phyloP scores from a whole-genome alignment of 352 stramenopile genomes.

The Phytophthora foliorum region DNA sequence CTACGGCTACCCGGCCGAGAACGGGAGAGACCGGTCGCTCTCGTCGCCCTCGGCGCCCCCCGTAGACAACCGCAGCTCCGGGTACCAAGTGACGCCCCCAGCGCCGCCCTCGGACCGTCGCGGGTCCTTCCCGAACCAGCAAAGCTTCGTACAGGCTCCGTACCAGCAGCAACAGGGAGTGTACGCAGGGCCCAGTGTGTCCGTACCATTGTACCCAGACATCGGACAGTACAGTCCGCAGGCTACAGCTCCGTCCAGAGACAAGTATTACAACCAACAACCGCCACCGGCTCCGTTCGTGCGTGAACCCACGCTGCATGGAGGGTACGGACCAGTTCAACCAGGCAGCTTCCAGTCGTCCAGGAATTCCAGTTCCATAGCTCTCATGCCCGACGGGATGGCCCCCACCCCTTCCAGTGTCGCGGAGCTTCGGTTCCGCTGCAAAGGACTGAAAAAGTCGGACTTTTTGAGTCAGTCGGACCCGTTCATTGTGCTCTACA shows the following conservation, averaged over 20 bases:
- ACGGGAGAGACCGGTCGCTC: constrained; percentile 26
- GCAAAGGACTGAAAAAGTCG: constrained; percentile 76
- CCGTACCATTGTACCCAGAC: constrained; percentile 29
- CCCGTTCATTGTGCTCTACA: constrained; percentile 80
- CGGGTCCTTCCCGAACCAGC: constrained; percentile 34
- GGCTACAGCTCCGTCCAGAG: constrained; percentile 18
- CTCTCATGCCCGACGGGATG: constrained; percentile 32
- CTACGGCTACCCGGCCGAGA: constrained; percentile 15
- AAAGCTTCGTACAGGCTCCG: constrained; percentile 23
- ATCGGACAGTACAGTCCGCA: constrained; percentile 21
- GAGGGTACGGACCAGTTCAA: constrained; percentile 59
- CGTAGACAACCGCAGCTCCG: constrained; percentile 22
- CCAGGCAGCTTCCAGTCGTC: constrained; percentile 29
- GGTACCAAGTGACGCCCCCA: constrained; percentile 38
- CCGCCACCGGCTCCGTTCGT: constrained; percentile 18
- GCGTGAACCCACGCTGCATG: constrained; percentile 40
- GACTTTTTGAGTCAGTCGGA: constrained; percentile 80
- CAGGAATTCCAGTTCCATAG: constrained; percentile 27
- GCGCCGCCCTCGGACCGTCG: constrained; percentile 29
- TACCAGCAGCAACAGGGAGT: constrained; percentile 22
- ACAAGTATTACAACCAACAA: constrained; percentile 20
- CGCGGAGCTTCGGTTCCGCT: constrained; percentile 75
- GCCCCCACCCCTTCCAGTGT: constrained; percentile 58
- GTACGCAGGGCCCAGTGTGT: constrained; percentile 21
- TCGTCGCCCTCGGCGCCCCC: constrained; percentile 54